phyloP scores from a whole-genome alignment of 2,329 filamentous ascomycete genomes.

The Fonsecaea monophora region DNA sequence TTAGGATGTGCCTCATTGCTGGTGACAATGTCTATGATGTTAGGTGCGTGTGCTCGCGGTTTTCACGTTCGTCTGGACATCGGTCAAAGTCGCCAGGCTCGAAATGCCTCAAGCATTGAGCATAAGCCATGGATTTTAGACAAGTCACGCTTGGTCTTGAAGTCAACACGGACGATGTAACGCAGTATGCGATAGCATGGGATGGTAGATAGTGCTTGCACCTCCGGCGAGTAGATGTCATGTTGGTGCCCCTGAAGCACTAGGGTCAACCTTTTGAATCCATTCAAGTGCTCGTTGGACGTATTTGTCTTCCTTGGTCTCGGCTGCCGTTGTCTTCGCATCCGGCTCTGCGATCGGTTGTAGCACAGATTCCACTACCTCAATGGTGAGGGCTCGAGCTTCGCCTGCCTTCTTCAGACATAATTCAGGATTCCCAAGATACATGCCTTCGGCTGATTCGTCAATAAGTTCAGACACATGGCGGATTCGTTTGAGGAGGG shows the following conservation, averaged over 20 bases:
- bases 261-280: conserved; percentile 39
- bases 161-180: conserved; percentile 1
- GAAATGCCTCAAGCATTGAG: conserved; percentile 52
- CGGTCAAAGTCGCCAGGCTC: conserved; percentile 55
- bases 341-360: conserved; percentile 5
- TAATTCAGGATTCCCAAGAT: conserved; percentile 48
- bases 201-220: no score
- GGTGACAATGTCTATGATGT: conserved; percentile 55
- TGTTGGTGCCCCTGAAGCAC: not conserved
- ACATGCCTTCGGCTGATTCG: conserved; percentile 55
- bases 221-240: not conserved
- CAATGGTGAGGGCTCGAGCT: conserved; percentile 37
- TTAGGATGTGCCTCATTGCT: conserved; percentile 55
- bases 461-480: conserved; percentile 52
- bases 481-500: conserved; percentile 45
- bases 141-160: not conserved
- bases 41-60: conserved; percentile 52
- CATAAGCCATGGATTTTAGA: conserved; percentile 48
- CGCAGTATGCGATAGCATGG: not conserved
- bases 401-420: conserved; percentile 40
- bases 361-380: conserved; percentile 37
- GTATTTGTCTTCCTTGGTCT: conserved; percentile 44
- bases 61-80: conserved; percentile 51
- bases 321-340: not conserved
- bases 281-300: conserved; percentile 44